A percentile compares a stretch with the other conserved stretches of the same genome.
These are phyloP conservation scores for Citrus hindsii DNA, from an alignment of 345 rosid species.

Conservation along the genomic window DNA sequence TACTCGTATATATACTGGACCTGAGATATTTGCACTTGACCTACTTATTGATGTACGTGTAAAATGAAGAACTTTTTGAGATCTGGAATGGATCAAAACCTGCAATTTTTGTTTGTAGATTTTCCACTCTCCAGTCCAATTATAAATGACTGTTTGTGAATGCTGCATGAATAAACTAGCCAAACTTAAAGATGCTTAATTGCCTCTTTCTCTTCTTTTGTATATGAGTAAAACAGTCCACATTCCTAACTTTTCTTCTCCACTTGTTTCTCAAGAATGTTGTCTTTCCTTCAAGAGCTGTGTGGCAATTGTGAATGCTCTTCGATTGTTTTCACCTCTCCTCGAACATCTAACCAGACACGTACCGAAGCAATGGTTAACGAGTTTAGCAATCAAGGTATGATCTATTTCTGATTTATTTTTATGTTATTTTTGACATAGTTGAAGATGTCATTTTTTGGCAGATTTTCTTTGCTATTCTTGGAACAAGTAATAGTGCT, in stretches of 20 bases:
- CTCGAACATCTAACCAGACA: conserved; percentile 34
- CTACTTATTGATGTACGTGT: too few relatives aligned
- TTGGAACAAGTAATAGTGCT: too few relatives aligned
- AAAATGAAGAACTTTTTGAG: too few relatives aligned
- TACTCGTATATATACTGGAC: too few relatives aligned
- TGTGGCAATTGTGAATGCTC: conserved; percentile 76
- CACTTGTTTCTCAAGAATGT: conserved; percentile 46
- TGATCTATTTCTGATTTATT: too few relatives aligned
- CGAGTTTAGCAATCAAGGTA: conserved; percentile 72
- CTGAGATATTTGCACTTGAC: too few relatives aligned
- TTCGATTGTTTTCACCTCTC: conserved; percentile 80
- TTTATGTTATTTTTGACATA: too few relatives aligned
- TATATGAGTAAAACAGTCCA: not conserved
- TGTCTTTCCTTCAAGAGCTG: conserved; percentile 91
- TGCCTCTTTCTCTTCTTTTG: not conserved
- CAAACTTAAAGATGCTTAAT: not conserved
- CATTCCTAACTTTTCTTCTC: too few relatives aligned
- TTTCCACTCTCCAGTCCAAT: not conserved
- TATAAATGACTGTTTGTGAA: not conserved
- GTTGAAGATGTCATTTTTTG: too few relatives aligned
- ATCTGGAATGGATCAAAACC: too few relatives aligned
- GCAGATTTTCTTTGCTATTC: too few relatives aligned
- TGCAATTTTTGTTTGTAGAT: not conserved
- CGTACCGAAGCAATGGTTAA: conserved; percentile 85
- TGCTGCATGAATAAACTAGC: not conserved